These are phyloP conservation scores for Pseudopyricularia cyperi DNA, from an alignment of 2,329 filamentous ascomycete genomes.

Conservation along the genomic window DNA sequence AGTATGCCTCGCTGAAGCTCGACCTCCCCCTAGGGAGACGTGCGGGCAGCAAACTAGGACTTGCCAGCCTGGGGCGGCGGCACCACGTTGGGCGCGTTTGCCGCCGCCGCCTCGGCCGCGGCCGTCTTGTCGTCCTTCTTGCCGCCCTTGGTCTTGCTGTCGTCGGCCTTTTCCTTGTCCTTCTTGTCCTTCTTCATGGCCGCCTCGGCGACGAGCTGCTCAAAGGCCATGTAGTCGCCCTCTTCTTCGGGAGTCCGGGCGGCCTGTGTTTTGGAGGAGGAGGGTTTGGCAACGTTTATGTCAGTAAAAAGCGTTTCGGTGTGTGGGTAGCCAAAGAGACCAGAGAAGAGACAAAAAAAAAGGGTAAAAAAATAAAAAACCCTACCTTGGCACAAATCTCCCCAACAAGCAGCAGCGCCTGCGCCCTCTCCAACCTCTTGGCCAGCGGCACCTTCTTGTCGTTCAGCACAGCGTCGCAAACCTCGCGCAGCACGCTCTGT, in stretches of 20 bases:
- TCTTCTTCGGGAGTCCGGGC: slow-evolving; percentile 88
- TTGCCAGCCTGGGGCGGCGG: slow-evolving; percentile 14
- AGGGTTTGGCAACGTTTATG: slow-evolving; percentile 9
- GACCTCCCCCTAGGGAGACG: too few species aligned
- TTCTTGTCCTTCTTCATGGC: slow-evolving; percentile 91
- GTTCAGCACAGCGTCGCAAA: slow-evolving; percentile 79
- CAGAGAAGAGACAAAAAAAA: neutral
- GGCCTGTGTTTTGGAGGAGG: slow-evolving; percentile 39
- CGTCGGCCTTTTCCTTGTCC: slow-evolving; percentile 41
- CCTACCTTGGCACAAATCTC: slow-evolving; percentile 79
- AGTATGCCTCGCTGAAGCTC: neutral
- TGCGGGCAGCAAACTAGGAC: neutral
- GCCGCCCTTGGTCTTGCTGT: slow-evolving; percentile 45
- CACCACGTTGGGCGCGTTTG: slow-evolving; percentile 25
- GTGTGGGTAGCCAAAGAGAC: slow-evolving; percentile 5
- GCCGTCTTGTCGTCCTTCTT: slow-evolving; percentile 24
- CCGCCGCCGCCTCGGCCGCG: slow-evolving; percentile 20
- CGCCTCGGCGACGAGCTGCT: slow-evolving; percentile 93
- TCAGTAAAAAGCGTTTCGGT: slow-evolving; percentile 3
- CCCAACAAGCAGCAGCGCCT: slow-evolving; percentile 78
- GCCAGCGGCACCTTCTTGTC: slow-evolving; percentile 64
- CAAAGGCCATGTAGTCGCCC: slow-evolving; percentile 96
- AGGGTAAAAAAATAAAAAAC: slow-evolving; percentile 2
- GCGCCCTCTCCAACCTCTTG: slow-evolving; percentile 83
- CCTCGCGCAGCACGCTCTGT: slow-evolving; percentile 85